Evolutionary conservation across 352 stramenopile genomes (phyloP), one percentile per base, ranked within the genome.

Genomic region (Peronospora destructor): DNA sequence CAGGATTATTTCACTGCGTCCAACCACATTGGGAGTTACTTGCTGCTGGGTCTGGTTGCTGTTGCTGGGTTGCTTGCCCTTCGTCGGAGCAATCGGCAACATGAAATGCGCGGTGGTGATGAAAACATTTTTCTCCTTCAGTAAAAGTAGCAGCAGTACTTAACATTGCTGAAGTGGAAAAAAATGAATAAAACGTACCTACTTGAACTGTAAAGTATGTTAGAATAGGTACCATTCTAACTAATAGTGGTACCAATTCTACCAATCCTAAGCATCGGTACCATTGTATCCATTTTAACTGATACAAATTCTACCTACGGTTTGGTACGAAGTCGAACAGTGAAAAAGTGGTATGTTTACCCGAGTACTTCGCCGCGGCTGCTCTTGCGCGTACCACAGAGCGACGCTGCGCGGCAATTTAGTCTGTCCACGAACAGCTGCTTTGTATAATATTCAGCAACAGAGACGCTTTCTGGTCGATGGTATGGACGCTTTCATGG

Each of bases 401-500:
- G 37, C 21, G 49, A 29, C 14, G 2, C 13, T 56, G 10, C 47
- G 23, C 12, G 9, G 25, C 12, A 47, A 44, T 54, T 12, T 12
- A 35, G 11, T 1, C 0, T 56, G 23, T 47, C 3, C n/a, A 41
- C 28, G 29, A 1, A 45, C 6, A 46, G 7, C 7, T 19, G 30
- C 8, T 48, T 19, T 23, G 21, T 14, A 29, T 13, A 30, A 5
- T 23, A 17, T 8, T 32, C 54, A 41, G 34, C 46, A 47, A 21
- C 58, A 67, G 32, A 56, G 39, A 23, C 59, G 59, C 1, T 63
- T 60, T 37, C 47, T 71, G 37, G 66, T 48, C 23, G 25, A 47
- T 37, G 65, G 82, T 21, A 85, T 90, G 74, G 77, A 93, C 44
- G 80, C 76, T 6, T 93, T 93, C 65, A 74, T 91, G 61, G 79